A percentile compares a stretch with the other conserved stretches of the same genome.
Conservation (phyloP, 768 basidiomycete species). For the Hirschioporus abietinus region DNA sequence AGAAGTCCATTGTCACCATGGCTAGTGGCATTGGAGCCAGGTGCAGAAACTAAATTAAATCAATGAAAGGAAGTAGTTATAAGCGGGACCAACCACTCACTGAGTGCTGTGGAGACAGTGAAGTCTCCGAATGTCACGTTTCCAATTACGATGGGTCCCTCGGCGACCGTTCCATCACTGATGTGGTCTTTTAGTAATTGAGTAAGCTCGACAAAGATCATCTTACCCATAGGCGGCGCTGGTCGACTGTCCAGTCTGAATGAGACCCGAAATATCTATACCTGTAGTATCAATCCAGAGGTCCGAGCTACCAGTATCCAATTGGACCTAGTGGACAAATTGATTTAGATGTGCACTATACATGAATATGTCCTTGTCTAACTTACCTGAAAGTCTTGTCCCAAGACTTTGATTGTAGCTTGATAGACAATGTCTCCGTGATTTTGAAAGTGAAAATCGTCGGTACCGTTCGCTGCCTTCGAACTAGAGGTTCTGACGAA, state of each 20-base stretch:
- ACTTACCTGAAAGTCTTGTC: background rate
- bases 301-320: slow-evolving; percentile 93
- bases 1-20: background rate
- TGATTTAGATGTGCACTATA: background rate
- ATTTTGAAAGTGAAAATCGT: background rate
- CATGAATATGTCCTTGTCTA: background rate
- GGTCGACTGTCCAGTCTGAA: background rate
- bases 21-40: background rate
- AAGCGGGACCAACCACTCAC: background rate
- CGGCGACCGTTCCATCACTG: background rate
- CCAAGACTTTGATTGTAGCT: background rate
- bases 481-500: background rate
- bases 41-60: background rate
- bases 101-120: background rate
- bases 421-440: background rate
- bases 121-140: slow-evolving; percentile 3
- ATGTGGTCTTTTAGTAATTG: background rate
- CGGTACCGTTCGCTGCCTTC: background rate
- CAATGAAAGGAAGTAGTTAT: background rate
- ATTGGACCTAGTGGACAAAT: slow-evolving; percentile 12
- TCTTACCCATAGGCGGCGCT: background rate
- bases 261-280: background rate
- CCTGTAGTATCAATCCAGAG: slow-evolving; percentile 70
- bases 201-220: background rate
- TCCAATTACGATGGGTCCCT: background rate